Evolutionary conservation across 2,329 filamentous ascomycete genomes (phyloP), one percentile per base, ranked within the genome.

Genomic region (Pseudocercospora cruenta): DNA sequence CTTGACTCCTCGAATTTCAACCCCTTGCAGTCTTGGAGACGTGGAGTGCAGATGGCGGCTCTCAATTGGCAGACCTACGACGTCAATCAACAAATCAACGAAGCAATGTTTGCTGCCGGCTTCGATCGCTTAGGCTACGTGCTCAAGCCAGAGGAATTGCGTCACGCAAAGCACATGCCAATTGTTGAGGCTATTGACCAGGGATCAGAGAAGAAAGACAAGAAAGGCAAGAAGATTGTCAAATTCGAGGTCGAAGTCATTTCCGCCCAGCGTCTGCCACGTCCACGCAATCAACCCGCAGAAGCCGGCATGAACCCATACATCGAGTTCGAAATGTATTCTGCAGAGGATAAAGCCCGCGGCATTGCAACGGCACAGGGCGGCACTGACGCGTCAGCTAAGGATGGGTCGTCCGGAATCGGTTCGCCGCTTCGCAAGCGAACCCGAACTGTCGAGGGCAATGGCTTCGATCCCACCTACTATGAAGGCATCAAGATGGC

Each of bases 51-150:
- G 80, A 98, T 99, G 94, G 93, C 91, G 14, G 95, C 95, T 0
- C 84, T 98, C 69, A 99, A 99, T 80, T 98, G 95, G 94, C 95
- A 99, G 80, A 98, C 94, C 0, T 97, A 96, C 75, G 95, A 98
- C 76, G 85, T 96, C 19, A 93, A 94, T 54, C 95, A 97, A 87
- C 94, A 98, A 77, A 86, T 98, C 78, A 98, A 98, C 77, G 91
- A 95, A 72, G 95, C 95, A 75, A 98, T 99, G 95, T 99, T 97
- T 77, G 91, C 93, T 55, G 92, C 92, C 65, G 92, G 93, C 51
- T 90, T 87, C 12, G 95, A 97, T 80, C 88, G 89, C 63, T 92
- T 91, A 2, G 95, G 95, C 53, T 99, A 98, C 74, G 93, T 98
- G 14, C 86, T 97, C 61, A 99, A 99, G 82, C 94, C 95, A 21